Evolutionary conservation across 805 yeast genomes (phyloP).

Genomic region (Priceomyces medius): DNA sequence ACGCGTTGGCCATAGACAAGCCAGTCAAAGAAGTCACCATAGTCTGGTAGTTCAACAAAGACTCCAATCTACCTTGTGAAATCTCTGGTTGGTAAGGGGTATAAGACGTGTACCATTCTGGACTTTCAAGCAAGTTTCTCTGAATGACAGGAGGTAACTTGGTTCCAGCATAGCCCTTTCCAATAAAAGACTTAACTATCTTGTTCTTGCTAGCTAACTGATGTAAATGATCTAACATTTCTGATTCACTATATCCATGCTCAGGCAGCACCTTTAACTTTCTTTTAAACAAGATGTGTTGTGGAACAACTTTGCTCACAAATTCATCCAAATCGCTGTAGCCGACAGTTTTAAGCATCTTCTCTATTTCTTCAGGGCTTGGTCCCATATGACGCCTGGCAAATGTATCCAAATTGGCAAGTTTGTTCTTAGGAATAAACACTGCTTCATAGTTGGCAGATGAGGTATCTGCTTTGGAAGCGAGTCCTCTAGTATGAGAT

Average conservation of each 20-base stretch:
- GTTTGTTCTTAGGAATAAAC: conserved; percentile 39
- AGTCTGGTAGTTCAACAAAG: conserved; percentile 91
- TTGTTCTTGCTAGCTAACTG: conserved; percentile 74
- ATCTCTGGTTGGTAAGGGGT: conserved; percentile 99
- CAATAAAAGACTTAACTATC: conserved; percentile 74
- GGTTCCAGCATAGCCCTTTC: conserved; percentile 94
- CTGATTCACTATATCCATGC: conserved; percentile 76
- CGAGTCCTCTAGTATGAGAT: conserved; percentile 4
- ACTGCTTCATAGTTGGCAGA: conserved; percentile 50
- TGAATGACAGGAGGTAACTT: conserved; percentile 87
- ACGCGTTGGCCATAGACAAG: conserved; percentile 90
- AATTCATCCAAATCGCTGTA: conserved; percentile 68
- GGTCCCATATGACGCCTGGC: conserved; percentile 92
- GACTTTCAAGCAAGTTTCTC: conserved; percentile 87
- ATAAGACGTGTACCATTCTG: conserved; percentile 98
- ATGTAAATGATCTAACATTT: conserved; percentile 68
- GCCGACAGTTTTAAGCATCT: conserved; percentile 68
- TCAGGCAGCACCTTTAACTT: conserved; percentile 64
- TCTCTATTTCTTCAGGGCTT: conserved; percentile 54
- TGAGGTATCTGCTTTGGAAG: conserved; percentile 50
- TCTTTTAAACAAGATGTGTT: conserved; percentile 67
- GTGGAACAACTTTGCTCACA: conserved; percentile 72
- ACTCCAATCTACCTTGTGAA: conserved; percentile 92
- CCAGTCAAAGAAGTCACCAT: conserved; percentile 88
- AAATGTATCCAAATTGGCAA: conserved; percentile 68